A percentile compares a stretch with the other conserved stretches of the same genome.
Evolutionary conservation across 108 stramenopile species (phyloP).

Genomic region (Nitzschia putrida): DNA sequence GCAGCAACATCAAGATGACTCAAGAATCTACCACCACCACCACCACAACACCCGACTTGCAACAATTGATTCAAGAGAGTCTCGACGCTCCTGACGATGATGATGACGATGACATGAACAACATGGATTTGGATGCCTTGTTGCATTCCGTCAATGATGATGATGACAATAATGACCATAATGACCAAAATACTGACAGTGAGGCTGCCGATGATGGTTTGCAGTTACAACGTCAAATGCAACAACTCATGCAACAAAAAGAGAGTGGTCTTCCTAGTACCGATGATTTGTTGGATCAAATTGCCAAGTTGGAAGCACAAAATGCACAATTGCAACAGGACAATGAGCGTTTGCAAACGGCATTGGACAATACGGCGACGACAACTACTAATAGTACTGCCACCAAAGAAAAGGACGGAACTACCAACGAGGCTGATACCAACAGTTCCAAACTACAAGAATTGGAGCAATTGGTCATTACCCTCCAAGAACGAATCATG

Average conservation of each 20-base stretch:
- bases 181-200: not conserved
- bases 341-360: not conserved
- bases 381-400: not conserved
- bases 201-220: not conserved
- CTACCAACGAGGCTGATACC: not conserved
- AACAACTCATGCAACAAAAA: not conserved
- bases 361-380: not conserved
- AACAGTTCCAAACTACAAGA: slow-evolving; percentile 6
- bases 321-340: slow-evolving; percentile 2
- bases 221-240: no score
- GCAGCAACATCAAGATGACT: not conserved
- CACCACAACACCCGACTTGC: not conserved
- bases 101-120: slow-evolving; percentile 1
- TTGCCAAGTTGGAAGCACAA: slow-evolving; percentile 11
- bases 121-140: not conserved
- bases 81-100: not conserved
- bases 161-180: not conserved
- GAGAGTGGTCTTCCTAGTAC: slow-evolving; percentile 3
- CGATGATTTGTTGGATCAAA: slow-evolving; percentile 15
- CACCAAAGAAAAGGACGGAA: not conserved
- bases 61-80: slow-evolving; percentile 1
- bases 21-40: not conserved
- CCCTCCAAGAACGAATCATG: slow-evolving; percentile 13
- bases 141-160: not conserved
- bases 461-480: slow-evolving; percentile 1